Conservation (phyloP, 164 flowering plant species). For the Kingdonia uniflora region DNA sequence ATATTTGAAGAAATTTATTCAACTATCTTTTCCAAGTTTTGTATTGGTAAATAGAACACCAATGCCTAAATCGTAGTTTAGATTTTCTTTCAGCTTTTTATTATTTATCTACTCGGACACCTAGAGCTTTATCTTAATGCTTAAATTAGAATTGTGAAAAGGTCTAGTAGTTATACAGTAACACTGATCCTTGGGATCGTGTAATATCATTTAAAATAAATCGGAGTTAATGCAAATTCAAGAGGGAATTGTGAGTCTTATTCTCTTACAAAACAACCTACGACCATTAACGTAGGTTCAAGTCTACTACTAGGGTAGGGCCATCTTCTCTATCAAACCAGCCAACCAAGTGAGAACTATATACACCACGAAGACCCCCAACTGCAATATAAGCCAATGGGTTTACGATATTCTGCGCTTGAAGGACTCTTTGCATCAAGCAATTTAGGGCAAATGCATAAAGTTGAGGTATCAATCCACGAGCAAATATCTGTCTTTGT, state of each 20-base stretch:
- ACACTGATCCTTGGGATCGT: too few relatives aligned
- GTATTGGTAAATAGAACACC: constrained; percentile 66
- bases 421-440: not conserved
- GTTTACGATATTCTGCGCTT: not conserved
- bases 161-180: too few relatives aligned
- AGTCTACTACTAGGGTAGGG: too few relatives aligned
- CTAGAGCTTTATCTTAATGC: too few relatives aligned
- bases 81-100: not conserved
- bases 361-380: not conserved
- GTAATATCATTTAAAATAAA: too few relatives aligned
- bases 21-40: constrained; percentile 78
- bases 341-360: not conserved
- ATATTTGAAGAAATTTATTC: constrained; percentile 85
- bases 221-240: too few relatives aligned
- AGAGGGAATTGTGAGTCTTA: too few relatives aligned
- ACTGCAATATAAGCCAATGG: not conserved
- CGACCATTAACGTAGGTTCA: too few relatives aligned
- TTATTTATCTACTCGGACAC: too few relatives aligned
- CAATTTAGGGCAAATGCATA: not conserved
- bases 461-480: not conserved
- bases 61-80: not conserved
- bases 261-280: too few relatives aligned
- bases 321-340: too few relatives aligned
- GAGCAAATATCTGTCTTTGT: not conserved
- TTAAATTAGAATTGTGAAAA: too few relatives aligned